phyloP scores from a whole-genome alignment of 1,284 basidiomycete species.

The Cystobasidium sp. region DNA sequence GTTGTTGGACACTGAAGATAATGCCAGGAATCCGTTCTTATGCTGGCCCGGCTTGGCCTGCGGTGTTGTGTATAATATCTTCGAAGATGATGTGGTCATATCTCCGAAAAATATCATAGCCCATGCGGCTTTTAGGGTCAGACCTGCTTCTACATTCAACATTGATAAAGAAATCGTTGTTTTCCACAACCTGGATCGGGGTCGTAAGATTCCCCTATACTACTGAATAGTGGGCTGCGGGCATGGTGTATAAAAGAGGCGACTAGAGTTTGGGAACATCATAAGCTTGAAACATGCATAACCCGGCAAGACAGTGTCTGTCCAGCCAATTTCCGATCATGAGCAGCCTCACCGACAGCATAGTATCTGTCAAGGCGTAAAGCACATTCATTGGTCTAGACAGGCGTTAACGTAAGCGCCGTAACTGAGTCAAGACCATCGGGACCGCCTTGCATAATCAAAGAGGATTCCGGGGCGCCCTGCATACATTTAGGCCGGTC shows the following conservation, averaged over 20 bases:
- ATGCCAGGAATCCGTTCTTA: conserved; percentile 20
- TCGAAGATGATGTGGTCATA: conserved; percentile 26
- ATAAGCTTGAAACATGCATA: too few relatives aligned
- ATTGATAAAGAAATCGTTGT: conserved; percentile 28
- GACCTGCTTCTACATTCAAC: conserved; percentile 16
- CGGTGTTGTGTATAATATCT: conserved; percentile 25
- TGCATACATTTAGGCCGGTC: too few relatives aligned
- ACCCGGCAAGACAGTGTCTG: too few relatives aligned
- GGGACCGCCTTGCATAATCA: too few relatives aligned
- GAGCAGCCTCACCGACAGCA: too few relatives aligned
- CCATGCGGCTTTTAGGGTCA: conserved; percentile 26
- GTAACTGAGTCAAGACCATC: too few relatives aligned
- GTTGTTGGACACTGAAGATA: conserved; percentile 23
- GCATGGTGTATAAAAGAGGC: conserved; percentile 10
- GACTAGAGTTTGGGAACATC: too few relatives aligned
- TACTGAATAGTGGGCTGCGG: conserved; percentile 3
- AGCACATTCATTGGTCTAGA: too few relatives aligned
- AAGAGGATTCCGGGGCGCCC: too few relatives aligned
- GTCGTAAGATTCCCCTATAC: conserved; percentile 16
- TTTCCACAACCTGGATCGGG: conserved; percentile 33
- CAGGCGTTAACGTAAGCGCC: too few relatives aligned
- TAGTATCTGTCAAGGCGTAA: too few relatives aligned
- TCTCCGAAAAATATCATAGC: conserved; percentile 21
- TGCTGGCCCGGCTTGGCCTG: conserved; percentile 25
- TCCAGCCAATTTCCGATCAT: too few relatives aligned